Evolutionary conservation across 2,329 filamentous ascomycete genomes (phyloP), one percentile per base, ranked within the genome.

Genomic region (Xylariaceae sp.): DNA sequence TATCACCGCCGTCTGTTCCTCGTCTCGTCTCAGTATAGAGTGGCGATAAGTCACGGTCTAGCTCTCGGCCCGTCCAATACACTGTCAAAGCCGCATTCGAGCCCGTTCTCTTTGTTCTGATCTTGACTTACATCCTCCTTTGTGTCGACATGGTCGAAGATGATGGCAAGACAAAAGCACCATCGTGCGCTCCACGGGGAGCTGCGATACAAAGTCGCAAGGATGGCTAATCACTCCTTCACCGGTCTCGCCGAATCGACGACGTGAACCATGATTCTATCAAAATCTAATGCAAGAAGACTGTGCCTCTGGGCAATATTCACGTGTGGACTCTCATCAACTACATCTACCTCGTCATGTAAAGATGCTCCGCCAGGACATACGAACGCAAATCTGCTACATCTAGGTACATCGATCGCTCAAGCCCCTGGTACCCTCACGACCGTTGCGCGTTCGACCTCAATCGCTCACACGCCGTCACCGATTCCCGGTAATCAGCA

Each of bases 391-490:
- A 64, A 66, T 51, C 17, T 65, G 34, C 57, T 65, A 51, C 49
- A 61, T 5, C n/a, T 66, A n/a, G 64, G 66, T 10, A 60, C 61
- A n/a, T 63, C 64, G 17, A 9, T 52, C 37, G 6, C 15, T 41
- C 48, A 15, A 18, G 45, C 41, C 51, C 51, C 55, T 5, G 51
- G 37, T n/a, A 54, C 55, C 6, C 57, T 53, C 6, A 51, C 62
- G 17, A 71, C 66, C 11, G 59, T 71, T 45, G 71, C 68, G 18
- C 53, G 70, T 49, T 71, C 68, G 6, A 66, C 66, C 3, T 69
- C 66, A 11, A 64, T 72, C 62, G 60, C 60, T 9, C 70, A 70
- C 51, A 67, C 65, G n/a, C 69, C 68, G 47, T 66, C 66, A 5
- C 13, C 64, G 50, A 50, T 61, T 17, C 64, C 68, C 1, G 65